Evolutionary conservation across 2,329 filamentous ascomycete species (phyloP).

Genomic region (Fusarium haematococcum): DNA sequence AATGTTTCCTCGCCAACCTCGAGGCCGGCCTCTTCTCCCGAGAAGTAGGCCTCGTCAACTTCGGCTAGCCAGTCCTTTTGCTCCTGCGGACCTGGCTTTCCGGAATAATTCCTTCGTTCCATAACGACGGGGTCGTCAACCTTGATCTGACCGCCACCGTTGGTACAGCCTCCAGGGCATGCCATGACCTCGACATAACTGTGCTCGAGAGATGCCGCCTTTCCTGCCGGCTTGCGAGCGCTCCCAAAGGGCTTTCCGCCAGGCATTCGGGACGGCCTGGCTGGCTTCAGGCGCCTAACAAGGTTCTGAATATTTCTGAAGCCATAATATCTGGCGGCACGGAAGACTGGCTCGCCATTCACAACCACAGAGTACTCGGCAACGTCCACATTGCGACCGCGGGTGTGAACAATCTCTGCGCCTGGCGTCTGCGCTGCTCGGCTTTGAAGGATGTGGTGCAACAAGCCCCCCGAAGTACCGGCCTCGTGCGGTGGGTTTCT

Average conservation of each 20-base stretch:
- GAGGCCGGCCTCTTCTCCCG: conserved; percentile 68
- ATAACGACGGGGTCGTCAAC: conserved; percentile 78
- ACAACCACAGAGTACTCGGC: conserved; percentile 81
- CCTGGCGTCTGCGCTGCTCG: conserved; percentile 78
- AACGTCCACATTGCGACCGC: conserved; percentile 91
- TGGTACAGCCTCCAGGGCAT: conserved; percentile 98
- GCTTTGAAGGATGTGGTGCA: conserved; percentile 84
- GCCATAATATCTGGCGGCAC: conserved; percentile 92
- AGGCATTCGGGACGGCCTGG: conserved; percentile 81
- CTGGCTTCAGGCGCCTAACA: conserved; percentile 89
- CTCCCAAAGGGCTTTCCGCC: conserved; percentile 74
- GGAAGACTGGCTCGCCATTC: conserved; percentile 72
- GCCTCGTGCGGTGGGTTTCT: conserved; percentile 65
- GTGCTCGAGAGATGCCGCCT: conserved; percentile 71
- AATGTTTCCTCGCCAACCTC: conserved; percentile 44
- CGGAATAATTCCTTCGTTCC: conserved; percentile 59
- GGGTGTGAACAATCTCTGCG: conserved; percentile 75
- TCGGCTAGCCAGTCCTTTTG: conserved; percentile 87
- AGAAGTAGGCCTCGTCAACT: conserved; percentile 93
- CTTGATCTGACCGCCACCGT: conserved; percentile 96
- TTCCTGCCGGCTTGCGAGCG: conserved; percentile 64
- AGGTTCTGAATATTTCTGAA: conserved; percentile 99
- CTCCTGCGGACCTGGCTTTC: conserved; percentile 77
- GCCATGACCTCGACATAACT: conserved; percentile 99
- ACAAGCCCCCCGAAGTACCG: conserved; percentile 89